Base-by-base conservation (phyloP, 1,284 basidiomycete genomes). In the Cryptococcus sp. region DNA sequence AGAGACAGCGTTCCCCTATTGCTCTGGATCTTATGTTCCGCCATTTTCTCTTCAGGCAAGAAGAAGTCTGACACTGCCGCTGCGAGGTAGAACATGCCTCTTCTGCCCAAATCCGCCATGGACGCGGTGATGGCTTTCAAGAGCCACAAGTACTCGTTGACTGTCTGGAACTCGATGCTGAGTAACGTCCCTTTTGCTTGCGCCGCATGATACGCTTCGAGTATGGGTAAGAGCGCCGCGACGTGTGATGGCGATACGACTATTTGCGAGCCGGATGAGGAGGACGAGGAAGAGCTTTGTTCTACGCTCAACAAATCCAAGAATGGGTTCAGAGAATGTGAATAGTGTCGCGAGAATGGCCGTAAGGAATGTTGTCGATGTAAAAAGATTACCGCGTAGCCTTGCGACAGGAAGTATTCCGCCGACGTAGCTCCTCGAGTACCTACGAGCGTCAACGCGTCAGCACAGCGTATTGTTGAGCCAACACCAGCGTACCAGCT, bases 61-160 rank as follows among this genome's bases (percentile, higher is more conserved):
- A 97, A 99, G 76, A 99, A 99, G 78, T 99, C 95, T 75, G 90
- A 93, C 47, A 99, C 96, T 1, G 96, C 96, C 0, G 95, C 95
- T 15, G 95, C 95, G 53, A 99, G 87, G 75, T 98, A 99, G 80
- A 93, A 98, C 86, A 99, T 85, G 1, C 88, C 89, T 39, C 82
- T 83, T 54, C 90, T 80, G 1, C 89, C 86, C 2, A 95, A 73
- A 0, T 84, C 80, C 46, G 71, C 66, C 81, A 85, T 82, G 6
- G 77, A 78, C 10, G 72, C 70, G 62, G 89, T 89, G 51, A 97
- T 84, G 0, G 88, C 89, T 31, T 90, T 85, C 31, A 99, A 81
- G 5, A 97, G 81, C 87, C 91, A 99, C 19, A 99, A 84, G 77
- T 99, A 99, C 71, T 99, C 95, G 75, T 95, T 91, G 57, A 99